phyloP scores from a whole-genome alignment of 345 rosid species.

The Eucalyptus albens region DNA sequence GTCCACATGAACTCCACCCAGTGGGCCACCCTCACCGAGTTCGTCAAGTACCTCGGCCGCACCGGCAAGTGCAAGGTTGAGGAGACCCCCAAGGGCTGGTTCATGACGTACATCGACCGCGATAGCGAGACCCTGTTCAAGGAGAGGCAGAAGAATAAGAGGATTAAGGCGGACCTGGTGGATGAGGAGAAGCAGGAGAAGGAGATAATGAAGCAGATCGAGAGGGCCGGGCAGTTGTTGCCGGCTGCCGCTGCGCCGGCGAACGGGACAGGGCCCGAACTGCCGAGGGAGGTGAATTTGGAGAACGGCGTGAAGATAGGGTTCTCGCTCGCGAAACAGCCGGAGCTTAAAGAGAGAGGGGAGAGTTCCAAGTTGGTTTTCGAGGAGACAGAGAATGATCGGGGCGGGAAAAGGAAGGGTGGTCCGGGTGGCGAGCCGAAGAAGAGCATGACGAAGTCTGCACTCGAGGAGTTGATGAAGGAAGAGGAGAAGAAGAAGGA shows the following conservation, averaged over 20 bases:
- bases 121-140: constrained; percentile 80
- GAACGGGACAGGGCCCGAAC: not conserved
- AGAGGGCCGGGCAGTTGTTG: constrained; percentile 43
- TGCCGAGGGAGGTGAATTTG: constrained; percentile 25
- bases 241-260: not conserved
- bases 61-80: constrained; percentile 93
- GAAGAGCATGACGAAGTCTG: constrained; percentile 27
- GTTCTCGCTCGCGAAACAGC: constrained; percentile 40
- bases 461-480: constrained; percentile 81
- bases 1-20: constrained; percentile 88
- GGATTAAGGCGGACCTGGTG: constrained; percentile 56
- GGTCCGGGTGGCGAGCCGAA: constrained; percentile 10
- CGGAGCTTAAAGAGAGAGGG: constrained; percentile 27
- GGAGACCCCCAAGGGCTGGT: constrained; percentile 97
- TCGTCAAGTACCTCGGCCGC: constrained; percentile 65
- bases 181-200: constrained; percentile 95
- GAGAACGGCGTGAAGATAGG: constrained; percentile 66
- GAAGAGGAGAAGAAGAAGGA: constrained; percentile 86
- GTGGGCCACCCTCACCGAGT: constrained; percentile 94
- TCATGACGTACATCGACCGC: constrained; percentile 77
- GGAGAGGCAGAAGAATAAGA: constrained; percentile 81
- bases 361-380: constrained; percentile 44
- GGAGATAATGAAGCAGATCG: constrained; percentile 71
- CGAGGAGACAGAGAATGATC: constrained; percentile 29
- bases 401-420: constrained; percentile 13